Conservation (phyloP, 352 stramenopile species). For the Pythium scleroteichum region DNA sequence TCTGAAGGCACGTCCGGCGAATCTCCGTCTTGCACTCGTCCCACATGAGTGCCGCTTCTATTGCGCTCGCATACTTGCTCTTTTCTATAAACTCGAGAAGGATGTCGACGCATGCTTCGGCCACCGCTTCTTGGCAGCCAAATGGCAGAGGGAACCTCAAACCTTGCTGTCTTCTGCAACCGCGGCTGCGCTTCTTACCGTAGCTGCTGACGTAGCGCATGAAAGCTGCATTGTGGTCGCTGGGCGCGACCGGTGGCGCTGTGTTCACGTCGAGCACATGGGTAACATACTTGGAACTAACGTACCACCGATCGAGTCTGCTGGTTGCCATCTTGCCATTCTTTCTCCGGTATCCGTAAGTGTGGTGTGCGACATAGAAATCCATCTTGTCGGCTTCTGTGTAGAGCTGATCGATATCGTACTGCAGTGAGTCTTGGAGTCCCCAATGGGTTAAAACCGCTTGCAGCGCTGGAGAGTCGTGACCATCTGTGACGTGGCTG, state of each 20-base stretch:
- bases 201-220: background rate
- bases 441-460: background rate
- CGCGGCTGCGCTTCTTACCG: background rate
- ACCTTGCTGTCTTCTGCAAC: background rate
- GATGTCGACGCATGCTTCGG: background rate
- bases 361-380: background rate
- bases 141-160: constrained; percentile 9
- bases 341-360: background rate
- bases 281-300: too few species aligned
- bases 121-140: background rate
- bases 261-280: background rate
- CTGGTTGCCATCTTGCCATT: background rate
- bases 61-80: background rate
- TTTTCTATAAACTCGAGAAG: background rate
- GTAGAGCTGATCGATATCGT: background rate
- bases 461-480: background rate
- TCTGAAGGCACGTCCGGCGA: background rate
- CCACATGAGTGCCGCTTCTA: background rate
- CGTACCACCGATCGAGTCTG: background rate
- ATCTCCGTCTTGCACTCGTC: background rate
- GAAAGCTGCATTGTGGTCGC: constrained; percentile 2
- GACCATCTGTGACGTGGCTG: background rate
- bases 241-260: background rate
- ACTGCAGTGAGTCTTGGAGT: background rate
- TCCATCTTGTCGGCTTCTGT: background rate